These are phyloP conservation scores for Raddia distichophylla DNA, from an alignment of 176 grass and related monocot genomes.

Conservation along the genomic window DNA sequence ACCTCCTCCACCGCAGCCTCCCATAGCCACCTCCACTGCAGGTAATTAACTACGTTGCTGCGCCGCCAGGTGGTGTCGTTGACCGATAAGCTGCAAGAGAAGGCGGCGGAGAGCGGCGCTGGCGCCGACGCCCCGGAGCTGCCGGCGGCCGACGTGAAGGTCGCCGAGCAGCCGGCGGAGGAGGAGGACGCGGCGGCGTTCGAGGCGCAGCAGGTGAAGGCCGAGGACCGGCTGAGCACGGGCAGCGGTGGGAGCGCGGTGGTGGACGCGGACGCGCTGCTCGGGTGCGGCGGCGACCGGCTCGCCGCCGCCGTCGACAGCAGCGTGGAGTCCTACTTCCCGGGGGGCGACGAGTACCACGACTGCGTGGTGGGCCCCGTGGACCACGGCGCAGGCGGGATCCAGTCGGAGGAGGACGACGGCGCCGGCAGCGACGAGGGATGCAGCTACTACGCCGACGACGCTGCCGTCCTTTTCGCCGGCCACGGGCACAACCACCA, in stretches of 20 bases:
- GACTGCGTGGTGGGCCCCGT: conserved; percentile 48
- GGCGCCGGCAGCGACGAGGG: conserved; percentile 89
- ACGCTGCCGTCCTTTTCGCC: conserved; percentile 45
- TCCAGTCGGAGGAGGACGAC: conserved; percentile 89
- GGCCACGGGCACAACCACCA: conserved; percentile 44
- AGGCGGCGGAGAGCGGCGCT: conserved; percentile 35
- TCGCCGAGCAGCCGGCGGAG: neutral
- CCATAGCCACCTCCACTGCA: conserved; percentile 55
- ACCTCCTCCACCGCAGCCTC: neutral
- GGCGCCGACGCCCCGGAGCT: conserved; percentile 12
- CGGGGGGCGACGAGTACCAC: conserved; percentile 53
- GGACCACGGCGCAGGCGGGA: conserved; percentile 23
- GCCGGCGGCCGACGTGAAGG: conserved; percentile 35
- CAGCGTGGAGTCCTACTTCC: conserved; percentile 85
- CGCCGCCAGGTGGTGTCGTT: conserved; percentile 62
- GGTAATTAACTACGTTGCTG: conserved; percentile 39
- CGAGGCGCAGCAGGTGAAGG: conserved; percentile 59
- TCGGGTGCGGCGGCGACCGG: conserved; percentile 15
- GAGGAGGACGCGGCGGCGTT: neutral
- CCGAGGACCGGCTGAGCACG: conserved; percentile 84
- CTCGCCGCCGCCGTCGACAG: conserved; percentile 53
- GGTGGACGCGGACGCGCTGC: conserved; percentile 59
- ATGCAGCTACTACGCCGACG: conserved; percentile 84
- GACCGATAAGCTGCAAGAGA: conserved; percentile 89
- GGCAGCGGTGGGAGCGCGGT: conserved; percentile 83